phyloP scores from a whole-genome alignment of 495 filamentous ascomycete genomes.

The Xylona heveae region DNA sequence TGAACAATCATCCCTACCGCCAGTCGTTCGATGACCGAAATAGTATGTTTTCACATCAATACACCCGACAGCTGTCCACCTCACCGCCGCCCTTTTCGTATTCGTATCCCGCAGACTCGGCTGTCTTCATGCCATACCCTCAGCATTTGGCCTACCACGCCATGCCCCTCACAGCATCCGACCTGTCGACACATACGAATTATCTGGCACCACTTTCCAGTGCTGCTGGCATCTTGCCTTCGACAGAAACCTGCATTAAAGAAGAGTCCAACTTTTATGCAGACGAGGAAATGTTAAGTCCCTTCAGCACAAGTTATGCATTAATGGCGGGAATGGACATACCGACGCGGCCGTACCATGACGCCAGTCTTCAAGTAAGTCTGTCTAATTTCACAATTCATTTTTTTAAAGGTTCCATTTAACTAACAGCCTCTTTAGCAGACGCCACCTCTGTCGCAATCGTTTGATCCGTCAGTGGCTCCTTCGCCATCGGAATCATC shows the following conservation, averaged over 20 bases:
- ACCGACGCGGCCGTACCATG: constrained; percentile 37
- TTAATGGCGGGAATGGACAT: constrained; percentile 59
- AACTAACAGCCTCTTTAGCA: constrained; percentile 16
- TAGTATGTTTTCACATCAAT: constrained; percentile 41
- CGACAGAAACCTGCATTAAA: constrained; percentile 34
- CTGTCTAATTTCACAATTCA: constrained; percentile 10
- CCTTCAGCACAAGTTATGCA: constrained; percentile 57
- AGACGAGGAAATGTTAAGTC: constrained; percentile 46
- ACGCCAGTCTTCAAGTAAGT: constrained; percentile 50
- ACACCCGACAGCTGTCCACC: constrained; percentile 44
- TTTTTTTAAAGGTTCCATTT: background rate
- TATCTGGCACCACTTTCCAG: constrained; percentile 41
- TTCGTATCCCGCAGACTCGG: constrained; percentile 42
- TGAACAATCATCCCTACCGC: too few relatives aligned
- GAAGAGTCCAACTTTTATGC: too few relatives aligned
- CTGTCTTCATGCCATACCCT: constrained; percentile 42
- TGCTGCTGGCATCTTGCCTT: too few relatives aligned
- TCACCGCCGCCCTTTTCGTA: constrained; percentile 55
- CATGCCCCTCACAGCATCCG: constrained; percentile 39
- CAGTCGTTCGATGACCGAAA: constrained; percentile 2
- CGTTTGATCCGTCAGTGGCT: constrained; percentile 50
- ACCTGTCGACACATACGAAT: constrained; percentile 31
- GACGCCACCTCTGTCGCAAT: constrained; percentile 73
- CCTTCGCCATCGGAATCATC: constrained; percentile 30
- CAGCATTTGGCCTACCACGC: constrained; percentile 45